phyloP scores from a whole-genome alignment of 352 stramenopile species.

The Elongisporangium anandrum region DNA sequence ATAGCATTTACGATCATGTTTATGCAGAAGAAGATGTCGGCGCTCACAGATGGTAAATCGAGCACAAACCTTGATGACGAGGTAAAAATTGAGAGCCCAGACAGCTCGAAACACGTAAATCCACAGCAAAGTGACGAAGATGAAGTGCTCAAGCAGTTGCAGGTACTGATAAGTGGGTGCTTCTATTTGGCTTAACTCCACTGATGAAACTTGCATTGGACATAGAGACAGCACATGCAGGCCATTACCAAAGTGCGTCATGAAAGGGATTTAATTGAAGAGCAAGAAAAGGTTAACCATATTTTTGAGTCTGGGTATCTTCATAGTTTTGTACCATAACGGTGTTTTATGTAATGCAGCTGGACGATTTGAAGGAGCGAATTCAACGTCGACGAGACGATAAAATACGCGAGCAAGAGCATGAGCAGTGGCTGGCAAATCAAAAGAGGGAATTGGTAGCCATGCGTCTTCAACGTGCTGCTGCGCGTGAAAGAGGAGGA shows the following conservation, averaged over 20 bases:
- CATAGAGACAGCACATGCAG: conserved; percentile 34
- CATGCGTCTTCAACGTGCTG: conserved; percentile 31
- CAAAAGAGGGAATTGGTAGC: conserved; percentile 48
- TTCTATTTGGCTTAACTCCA: no score
- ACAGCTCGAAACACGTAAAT: not conserved
- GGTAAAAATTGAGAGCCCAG: not conserved
- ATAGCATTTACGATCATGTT: not conserved
- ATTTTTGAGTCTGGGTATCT: no score
- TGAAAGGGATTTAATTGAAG: conserved; percentile 51
- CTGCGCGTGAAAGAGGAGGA: conserved; percentile 21
- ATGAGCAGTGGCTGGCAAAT: conserved; percentile 43
- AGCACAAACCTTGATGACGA: not conserved
- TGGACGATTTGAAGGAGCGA: conserved; percentile 43
- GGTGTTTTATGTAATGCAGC: conserved; percentile 13
- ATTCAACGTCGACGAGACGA: conserved; percentile 35
- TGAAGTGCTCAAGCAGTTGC: conserved; percentile 28
- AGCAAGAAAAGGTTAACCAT: conserved; percentile 58
- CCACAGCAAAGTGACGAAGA: conserved; percentile 14
- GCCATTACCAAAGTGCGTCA: conserved; percentile 40
- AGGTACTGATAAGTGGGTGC: no score
- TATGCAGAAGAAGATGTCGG: not conserved
- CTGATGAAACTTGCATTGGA: no score
- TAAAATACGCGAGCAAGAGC: conserved; percentile 36
- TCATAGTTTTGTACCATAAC: not conserved
- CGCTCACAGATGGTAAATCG: not conserved